Evolutionary conservation across 257 asterid species (phyloP).

Genomic region (Solanum verrucosum): DNA sequence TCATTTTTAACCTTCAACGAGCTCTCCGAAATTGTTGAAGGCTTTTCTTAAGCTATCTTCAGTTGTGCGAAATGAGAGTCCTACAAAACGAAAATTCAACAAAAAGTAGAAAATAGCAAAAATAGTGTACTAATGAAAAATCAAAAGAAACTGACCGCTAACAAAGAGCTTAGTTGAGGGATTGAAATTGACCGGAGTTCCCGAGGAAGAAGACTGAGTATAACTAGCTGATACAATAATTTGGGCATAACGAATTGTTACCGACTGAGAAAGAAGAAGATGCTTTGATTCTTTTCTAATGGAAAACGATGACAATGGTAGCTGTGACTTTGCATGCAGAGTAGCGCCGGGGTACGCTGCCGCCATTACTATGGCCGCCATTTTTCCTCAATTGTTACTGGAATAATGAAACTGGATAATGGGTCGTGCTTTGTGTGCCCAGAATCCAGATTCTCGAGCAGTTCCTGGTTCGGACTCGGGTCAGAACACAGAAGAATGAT

Average conservation of each 20-base stretch:
- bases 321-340: neutral
- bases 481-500: neutral
- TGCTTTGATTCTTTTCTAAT: neutral
- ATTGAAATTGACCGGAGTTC: neutral
- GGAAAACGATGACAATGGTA: neutral
- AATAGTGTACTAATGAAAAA: neutral
- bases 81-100: conserved; percentile 19
- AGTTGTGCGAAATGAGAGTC: conserved; percentile 78
- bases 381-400: neutral
- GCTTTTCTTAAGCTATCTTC: conserved; percentile 62
- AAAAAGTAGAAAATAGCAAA: neutral
- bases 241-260: neutral
- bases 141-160: conserved; percentile 11
- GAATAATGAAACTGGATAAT: neutral
- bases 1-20: conserved; percentile 48
- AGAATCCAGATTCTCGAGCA: neutral
- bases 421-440: neutral
- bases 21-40: conserved; percentile 60
- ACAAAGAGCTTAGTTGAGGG: conserved; percentile 28
- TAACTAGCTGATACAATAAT: conserved; percentile 3
- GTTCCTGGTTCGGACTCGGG: neutral
- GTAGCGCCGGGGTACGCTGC: neutral
- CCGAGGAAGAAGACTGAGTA: conserved; percentile 2
- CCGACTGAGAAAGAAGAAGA: neutral
- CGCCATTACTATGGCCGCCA: neutral